Conservation (phyloP, 129 eudicot genomes). For the Silybum marianum region DNA sequence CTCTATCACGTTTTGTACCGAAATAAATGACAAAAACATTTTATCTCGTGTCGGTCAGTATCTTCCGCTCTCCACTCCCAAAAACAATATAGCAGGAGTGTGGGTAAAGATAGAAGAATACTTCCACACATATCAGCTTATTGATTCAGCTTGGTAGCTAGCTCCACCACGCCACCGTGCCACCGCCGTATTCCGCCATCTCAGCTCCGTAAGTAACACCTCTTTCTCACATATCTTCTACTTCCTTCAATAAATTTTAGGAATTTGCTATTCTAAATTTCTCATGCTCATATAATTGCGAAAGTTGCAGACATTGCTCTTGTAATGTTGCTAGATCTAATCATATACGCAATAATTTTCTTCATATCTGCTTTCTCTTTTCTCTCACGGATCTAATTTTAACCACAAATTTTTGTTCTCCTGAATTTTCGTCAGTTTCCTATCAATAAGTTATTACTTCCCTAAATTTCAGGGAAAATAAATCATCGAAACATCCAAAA, state of each 20-base stretch:
- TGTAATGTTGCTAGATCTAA: conserved; percentile 36
- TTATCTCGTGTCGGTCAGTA: conserved; percentile 7
- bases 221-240: too few species aligned
- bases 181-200: conserved; percentile 6
- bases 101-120: conserved; percentile 30
- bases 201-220: conserved; percentile 13
- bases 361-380: conserved; percentile 2
- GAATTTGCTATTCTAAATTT: neutral
- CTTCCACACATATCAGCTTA: conserved; percentile 37
- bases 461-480: neutral
- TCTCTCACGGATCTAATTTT: neutral
- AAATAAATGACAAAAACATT: neutral
- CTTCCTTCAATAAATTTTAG: neutral
- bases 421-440: neutral
- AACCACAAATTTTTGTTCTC: neutral
- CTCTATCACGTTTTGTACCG: neutral
- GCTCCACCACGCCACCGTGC: conserved; percentile 9
- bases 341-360: neutral
- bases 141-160: conserved; percentile 3
- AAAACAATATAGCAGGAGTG: neutral
- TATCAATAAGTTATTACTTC: neutral
- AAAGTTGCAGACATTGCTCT: conserved; percentile 24
- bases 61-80: neutral
- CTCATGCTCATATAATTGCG: neutral
- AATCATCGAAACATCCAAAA: conserved; percentile 4